Percentiles rank a stretch among this genome's conserved stretches.
Evolutionary conservation across 2,329 filamentous ascomycete species (phyloP).

Genomic region (Parasarocladium wereldwijsianum): DNA sequence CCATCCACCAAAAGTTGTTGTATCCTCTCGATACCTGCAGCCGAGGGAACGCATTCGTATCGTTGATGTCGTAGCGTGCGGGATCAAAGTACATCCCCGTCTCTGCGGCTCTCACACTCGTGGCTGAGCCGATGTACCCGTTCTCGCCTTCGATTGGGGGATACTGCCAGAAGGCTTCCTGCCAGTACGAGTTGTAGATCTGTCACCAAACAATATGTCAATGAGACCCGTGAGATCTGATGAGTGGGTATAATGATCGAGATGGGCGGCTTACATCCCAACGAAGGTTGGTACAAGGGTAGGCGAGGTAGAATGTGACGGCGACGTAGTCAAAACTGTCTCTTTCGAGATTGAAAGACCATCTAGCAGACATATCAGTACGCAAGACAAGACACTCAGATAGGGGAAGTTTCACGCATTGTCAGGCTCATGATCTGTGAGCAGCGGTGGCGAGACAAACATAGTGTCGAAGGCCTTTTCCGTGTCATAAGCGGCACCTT

Average conservation of each 20-base stretch:
- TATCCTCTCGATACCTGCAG: constrained; percentile 18
- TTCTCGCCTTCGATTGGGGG: constrained; percentile 22
- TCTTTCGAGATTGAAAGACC: constrained; percentile 17
- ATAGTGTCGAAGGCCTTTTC: constrained; percentile 23
- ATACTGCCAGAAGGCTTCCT: constrained; percentile 24
- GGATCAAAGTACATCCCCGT: constrained; percentile 20
- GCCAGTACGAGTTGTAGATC: constrained; percentile 24
- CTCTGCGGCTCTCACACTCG: constrained; percentile 20
- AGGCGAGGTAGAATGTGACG: constrained; percentile 14
- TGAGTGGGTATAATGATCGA: neutral
- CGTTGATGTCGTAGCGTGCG: constrained; percentile 18
- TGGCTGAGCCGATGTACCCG: constrained; percentile 27
- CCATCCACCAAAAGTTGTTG: constrained; percentile 25
- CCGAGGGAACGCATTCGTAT: constrained; percentile 23
- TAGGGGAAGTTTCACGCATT: constrained; percentile 11
- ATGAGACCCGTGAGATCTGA: neutral
- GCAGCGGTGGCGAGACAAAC: constrained; percentile 15
- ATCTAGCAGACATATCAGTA: no score
- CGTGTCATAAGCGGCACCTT: constrained; percentile 21
- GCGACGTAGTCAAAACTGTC: constrained; percentile 16
- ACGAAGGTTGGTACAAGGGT: constrained; percentile 18
- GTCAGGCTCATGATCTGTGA: constrained; percentile 11
- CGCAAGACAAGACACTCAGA: no score
- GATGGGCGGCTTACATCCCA: constrained; percentile 18
- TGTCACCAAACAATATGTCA: constrained; percentile 6